phyloP scores from a whole-genome alignment of 768 basidiomycete genomes.

The Amanita pseudoporphyria region DNA sequence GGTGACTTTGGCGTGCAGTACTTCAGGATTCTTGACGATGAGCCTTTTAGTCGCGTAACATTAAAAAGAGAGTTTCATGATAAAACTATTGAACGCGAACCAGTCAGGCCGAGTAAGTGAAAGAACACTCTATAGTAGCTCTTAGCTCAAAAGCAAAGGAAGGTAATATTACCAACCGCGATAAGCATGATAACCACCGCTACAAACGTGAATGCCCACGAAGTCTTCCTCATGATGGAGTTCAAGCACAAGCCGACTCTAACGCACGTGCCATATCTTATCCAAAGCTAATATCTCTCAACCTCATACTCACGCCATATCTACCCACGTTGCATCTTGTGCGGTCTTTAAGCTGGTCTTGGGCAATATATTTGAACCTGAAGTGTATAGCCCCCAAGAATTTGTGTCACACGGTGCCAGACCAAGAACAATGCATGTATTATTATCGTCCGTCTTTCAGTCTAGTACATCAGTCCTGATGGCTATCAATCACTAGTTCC shows the following conservation, averaged over 20 bases:
- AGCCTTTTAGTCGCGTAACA: constrained; percentile 25
- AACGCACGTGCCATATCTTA: not conserved
- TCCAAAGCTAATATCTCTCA: not conserved
- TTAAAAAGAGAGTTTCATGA: not conserved
- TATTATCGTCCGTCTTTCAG: too few relatives aligned
- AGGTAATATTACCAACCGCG: constrained; percentile 32
- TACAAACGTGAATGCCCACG: constrained; percentile 55
- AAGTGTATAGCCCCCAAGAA: too few relatives aligned
- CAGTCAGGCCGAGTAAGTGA: constrained; percentile 54
- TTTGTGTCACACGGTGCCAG: too few relatives aligned
- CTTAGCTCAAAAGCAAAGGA: not conserved
- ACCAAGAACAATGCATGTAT: too few relatives aligned
- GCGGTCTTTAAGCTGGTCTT: too few relatives aligned
- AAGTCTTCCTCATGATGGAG: constrained; percentile 52
- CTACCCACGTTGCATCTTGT: too few relatives aligned
- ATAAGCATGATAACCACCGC: constrained; percentile 40
- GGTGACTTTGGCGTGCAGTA: constrained; percentile 37
- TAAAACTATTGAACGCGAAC: constrained; percentile 26
- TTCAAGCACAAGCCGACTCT: not conserved
- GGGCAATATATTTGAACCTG: too few relatives aligned
- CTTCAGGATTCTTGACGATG: constrained; percentile 30
- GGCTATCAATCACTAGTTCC: too few relatives aligned
- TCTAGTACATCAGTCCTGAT: too few relatives aligned
- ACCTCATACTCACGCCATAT: too few relatives aligned
- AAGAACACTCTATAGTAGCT: constrained; percentile 40